Percentiles rank a stretch among this genome's conserved stretches.
These are phyloP conservation scores for Candida coleopterorum DNA, from an alignment of 805 yeast species.

Conservation along the genomic window DNA sequence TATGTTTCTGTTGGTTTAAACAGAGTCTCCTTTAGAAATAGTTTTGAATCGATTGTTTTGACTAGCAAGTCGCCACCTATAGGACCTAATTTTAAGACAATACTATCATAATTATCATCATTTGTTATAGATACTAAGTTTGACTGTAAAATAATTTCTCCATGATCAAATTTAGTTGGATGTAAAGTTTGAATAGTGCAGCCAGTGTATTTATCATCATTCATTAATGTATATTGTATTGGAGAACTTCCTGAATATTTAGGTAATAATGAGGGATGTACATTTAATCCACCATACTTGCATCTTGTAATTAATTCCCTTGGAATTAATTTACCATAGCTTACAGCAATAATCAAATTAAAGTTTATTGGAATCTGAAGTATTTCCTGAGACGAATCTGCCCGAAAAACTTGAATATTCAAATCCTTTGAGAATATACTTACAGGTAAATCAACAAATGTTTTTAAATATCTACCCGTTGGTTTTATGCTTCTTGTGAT, in stretches of 20 bases:
- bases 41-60: slow-evolving; percentile 33
- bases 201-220: slow-evolving; percentile 63
- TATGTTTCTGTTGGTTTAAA: slow-evolving; percentile 23
- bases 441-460: slow-evolving; percentile 50
- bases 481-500: slow-evolving; percentile 61
- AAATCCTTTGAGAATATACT: slow-evolving; percentile 32
- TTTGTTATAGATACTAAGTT: slow-evolving; percentile 33
- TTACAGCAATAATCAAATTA: slow-evolving; percentile 82
- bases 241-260: slow-evolving; percentile 86
- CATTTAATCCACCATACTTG: slow-evolving; percentile 71
- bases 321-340: slow-evolving; percentile 84
- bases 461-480: slow-evolving; percentile 53
- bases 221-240: slow-evolving; percentile 69
- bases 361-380: slow-evolving; percentile 24
- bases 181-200: slow-evolving; percentile 88
- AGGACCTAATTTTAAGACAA: slow-evolving; percentile 50
- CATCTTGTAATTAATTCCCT: slow-evolving; percentile 43
- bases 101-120: slow-evolving; percentile 39
- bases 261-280: slow-evolving; percentile 90
- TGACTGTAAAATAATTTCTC: slow-evolving; percentile 62
- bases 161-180: slow-evolving; percentile 80
- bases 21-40: slow-evolving; percentile 16
- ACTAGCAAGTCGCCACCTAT: slow-evolving; percentile 59
- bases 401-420: slow-evolving; percentile 40
- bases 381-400: slow-evolving; percentile 46